Percentiles rank a stretch among this genome's conserved stretches.
Evolutionary conservation across 768 basidiomycete species (phyloP).

Genomic region (Kwoniella bestiolae): DNA sequence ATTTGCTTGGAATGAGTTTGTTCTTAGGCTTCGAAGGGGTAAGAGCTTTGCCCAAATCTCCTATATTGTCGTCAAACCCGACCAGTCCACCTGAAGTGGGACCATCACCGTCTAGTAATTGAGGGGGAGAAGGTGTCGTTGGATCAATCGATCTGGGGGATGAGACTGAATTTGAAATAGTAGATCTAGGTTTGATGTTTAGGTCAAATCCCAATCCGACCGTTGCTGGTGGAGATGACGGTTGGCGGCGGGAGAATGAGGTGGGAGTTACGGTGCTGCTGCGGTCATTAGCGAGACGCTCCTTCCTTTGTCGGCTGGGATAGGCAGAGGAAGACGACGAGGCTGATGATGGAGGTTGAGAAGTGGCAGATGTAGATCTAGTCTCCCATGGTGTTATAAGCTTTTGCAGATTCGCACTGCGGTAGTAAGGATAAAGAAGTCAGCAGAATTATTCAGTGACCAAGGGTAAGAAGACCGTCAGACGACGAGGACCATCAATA

Average conservation of each 20-base stretch:
- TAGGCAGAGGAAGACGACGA: neutral
- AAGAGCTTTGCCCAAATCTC: neutral
- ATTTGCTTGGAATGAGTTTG: neutral
- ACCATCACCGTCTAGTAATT: neutral
- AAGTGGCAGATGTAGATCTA: neutral
- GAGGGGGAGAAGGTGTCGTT: neutral
- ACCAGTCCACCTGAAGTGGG: neutral
- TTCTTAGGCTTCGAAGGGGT: neutral
- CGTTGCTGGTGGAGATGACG: conserved; percentile 8
- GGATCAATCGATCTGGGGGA: neutral
- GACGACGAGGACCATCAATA: too few relatives aligned
- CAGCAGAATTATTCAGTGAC: neutral
- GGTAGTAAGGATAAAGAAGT: neutral
- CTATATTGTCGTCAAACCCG: neutral
- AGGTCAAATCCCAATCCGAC: conserved; percentile 6
- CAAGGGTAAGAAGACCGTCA: neutral
- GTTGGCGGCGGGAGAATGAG: neutral
- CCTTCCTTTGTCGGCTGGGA: neutral
- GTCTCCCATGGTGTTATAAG: conserved; percentile 17
- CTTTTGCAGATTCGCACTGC: conserved; percentile 14
- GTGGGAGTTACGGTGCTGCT: conserved; percentile 14
- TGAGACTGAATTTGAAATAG: neutral
- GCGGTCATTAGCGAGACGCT: neutral
- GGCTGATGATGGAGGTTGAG: neutral
- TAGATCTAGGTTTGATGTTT: conserved; percentile 1